A percentile compares a stretch with the other conserved stretches of the same genome.
Evolutionary conservation across 345 rosid genomes (phyloP).

Genomic region (Salix viminalis): DNA sequence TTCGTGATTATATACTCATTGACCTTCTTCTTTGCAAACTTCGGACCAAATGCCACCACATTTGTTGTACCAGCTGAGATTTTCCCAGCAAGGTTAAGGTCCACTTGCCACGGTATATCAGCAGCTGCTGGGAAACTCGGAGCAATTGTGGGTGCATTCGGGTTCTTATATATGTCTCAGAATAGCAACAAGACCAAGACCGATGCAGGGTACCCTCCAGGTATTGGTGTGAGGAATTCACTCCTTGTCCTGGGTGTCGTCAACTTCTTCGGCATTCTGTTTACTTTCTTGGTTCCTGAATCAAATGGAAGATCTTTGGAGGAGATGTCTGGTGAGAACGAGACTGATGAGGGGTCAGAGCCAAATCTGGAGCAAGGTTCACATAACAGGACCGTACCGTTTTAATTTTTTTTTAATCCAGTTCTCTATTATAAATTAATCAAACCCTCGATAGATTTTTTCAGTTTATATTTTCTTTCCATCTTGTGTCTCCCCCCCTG

Average conservation of each 20-base stretch:
- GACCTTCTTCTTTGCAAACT: slow-evolving; percentile 85
- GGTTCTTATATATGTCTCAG: slow-evolving; percentile 78
- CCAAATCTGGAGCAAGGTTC: slow-evolving; percentile 9
- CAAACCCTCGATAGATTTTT: no score
- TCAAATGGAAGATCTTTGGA: slow-evolving; percentile 78
- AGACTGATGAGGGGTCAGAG: slow-evolving; percentile 15
- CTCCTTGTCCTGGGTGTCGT: slow-evolving; percentile 56
- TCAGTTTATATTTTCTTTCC: no score
- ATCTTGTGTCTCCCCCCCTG: neutral
- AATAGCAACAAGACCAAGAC: slow-evolving; percentile 58
- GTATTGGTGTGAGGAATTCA: slow-evolving; percentile 78
- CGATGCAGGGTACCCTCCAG: slow-evolving; percentile 84
- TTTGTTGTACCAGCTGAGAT: slow-evolving; percentile 87
- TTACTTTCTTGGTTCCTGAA: slow-evolving; percentile 85
- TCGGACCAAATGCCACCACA: slow-evolving; percentile 86
- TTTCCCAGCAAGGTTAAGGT: slow-evolving; percentile 82
- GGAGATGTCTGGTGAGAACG: slow-evolving; percentile 78
- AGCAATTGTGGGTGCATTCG: slow-evolving; percentile 88
- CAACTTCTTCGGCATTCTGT: slow-evolving; percentile 57
- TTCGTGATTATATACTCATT: slow-evolving; percentile 64
- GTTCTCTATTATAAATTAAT: neutral
- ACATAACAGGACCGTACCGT: slow-evolving; percentile 20
- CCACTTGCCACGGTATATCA: slow-evolving; percentile 89
- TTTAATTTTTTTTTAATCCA: neutral
- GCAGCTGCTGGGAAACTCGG: slow-evolving; percentile 81